Base-by-base conservation (phyloP, 441 rosid genomes). In the Jatropha multifida region DNA sequence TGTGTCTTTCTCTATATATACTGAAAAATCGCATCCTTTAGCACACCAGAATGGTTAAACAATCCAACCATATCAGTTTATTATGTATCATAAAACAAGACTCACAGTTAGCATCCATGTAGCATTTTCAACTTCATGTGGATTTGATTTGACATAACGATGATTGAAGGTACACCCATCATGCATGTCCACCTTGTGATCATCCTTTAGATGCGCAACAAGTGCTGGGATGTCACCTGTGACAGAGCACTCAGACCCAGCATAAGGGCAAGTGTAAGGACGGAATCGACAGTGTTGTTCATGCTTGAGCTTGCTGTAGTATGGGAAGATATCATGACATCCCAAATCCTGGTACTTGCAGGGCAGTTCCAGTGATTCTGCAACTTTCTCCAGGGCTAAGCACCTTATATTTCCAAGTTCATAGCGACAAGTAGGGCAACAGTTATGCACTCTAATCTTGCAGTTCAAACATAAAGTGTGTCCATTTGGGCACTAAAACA, bases 101-200 rank as follows among this genome's bases (percentile, higher is more conserved):
- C 75, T 69, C 86, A 90, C 94, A 81, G 94, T 90, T 32, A 90
- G 81, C 94, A 90, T 90, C 94, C 94, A 90, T 20, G 94, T 90
- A 38, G 94, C 94, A 54, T 90, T 90, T 81, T 88, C 92, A 44
- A 90, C 94, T 72, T 88, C 94, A 62, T 86, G 92, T 4, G 94
- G 94, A 78, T 90, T 90, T 51, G 90, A 84, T 65, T 90, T 90
- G 59, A 90, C 94, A 77, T 90, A 90, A 2, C 94, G 94, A 73
- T 90, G 94, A 77, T 90, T 90, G 69, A 90, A 90, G 64, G 92
- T 90, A 76, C 92, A 84, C 11, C 94, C 94, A 62, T 71, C 85
- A 71, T 90, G 94, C 94, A 90, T 88, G 82, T 90, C 94, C 46
- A 90, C 94, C 80, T 87, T 90, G 79, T 90, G 94, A 76, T 90